A percentile compares a stretch with the other conserved stretches of the same genome.
phyloP scores from a whole-genome alignment of 2,329 filamentous ascomycete species.

The Botrytis pseudocinerea region DNA sequence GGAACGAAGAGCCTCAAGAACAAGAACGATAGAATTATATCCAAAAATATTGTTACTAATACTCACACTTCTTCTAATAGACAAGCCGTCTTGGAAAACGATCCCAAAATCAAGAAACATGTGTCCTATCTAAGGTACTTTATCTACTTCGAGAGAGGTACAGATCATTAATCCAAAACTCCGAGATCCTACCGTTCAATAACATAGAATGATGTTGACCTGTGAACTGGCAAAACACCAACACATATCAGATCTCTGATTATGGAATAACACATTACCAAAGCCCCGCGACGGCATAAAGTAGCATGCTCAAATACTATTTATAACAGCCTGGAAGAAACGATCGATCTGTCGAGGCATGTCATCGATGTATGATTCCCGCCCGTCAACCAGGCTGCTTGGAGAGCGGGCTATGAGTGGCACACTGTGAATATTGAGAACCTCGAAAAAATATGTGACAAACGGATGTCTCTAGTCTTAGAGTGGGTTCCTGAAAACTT shows the following conservation, averaged over 20 bases:
- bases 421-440: neutral
- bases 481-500: neutral
- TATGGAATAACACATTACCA: neutral
- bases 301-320: neutral
- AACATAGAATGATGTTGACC: neutral
- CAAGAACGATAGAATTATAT: neutral
- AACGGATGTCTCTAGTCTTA: neutral
- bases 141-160: too few species aligned
- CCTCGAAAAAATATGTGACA: neutral
- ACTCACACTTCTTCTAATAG: fast-evolving
- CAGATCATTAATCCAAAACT: neutral
- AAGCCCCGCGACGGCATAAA: neutral
- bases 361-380: neutral
- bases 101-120: too few species aligned
- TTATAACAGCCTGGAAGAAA: neutral
- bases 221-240: neutral
- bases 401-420: neutral
- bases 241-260: neutral
- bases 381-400: neutral
- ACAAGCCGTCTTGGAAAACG: too few species aligned
- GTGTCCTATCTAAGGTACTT: too few species aligned
- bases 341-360: neutral
- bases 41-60: too few species aligned
- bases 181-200: neutral
- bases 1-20: neutral